Evolutionary conservation across 345 rosid species (phyloP), one percentile per base, ranked within the genome.

Genomic region (Salix arbutifolia): DNA sequence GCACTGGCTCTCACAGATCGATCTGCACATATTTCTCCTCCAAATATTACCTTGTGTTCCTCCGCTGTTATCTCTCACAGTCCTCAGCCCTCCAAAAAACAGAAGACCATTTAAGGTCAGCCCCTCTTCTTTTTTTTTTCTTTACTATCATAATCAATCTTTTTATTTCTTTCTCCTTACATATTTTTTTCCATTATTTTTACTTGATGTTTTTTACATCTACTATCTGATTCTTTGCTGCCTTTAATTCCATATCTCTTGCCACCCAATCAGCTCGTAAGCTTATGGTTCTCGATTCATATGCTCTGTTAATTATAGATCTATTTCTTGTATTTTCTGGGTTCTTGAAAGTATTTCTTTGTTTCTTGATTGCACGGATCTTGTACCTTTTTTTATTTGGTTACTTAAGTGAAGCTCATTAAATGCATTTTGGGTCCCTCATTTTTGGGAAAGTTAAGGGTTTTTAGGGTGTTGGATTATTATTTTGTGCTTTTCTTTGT

Each of bases 71-170:
- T 33, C 35, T 19, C 38, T 70, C 69, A 52, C 78, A 52, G 71
- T 75, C 68, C 16, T 56, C 40, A 12, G 46, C 46, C 46, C 3
- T 42, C 46, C 38, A 37, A 14, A 74, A 44, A 26, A 28, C 61
- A 44, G 67, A 30, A 76, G 78, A 68, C 78, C 37, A 53, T 53
- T 76, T 6, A 28, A 62, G 74, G 74, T 76, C 74, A 76, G 74
- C 74, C 30, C 70, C 79, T 16, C 44, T 50, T 66, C 71, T 25
- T 2, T 5, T 1, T 18, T 19, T 26, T 70, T 18, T 17, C 16
- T 12, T 61, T 46, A 3, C 65, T 33, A 19, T 19, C 53, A 5
- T 1, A 4, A 56, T 56, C 70, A 48, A 17, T 64, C 28, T 46
- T 31, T 52, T 33, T 23, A 10, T 3, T 65, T 18, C 18, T 30